These are phyloP conservation scores for Diospyros kaki DNA, from an alignment of 148 eudicot species.

Conservation along the genomic window DNA sequence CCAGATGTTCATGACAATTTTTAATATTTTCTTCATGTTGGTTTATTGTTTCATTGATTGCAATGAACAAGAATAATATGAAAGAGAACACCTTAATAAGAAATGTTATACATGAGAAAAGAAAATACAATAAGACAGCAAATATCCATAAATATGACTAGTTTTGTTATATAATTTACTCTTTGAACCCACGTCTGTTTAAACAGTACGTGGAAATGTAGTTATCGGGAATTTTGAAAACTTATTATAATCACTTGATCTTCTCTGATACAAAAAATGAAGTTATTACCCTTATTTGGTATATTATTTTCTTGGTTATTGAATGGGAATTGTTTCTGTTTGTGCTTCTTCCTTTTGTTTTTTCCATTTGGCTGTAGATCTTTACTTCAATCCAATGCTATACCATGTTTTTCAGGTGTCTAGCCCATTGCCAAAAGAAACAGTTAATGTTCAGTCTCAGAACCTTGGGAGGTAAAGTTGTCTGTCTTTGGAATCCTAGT, in stretches of 20 bases:
- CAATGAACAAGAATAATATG: too few relatives aligned
- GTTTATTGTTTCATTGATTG: constrained; percentile 2
- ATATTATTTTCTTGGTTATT: not conserved
- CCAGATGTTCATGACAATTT: not conserved
- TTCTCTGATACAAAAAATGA: not conserved
- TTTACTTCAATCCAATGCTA: constrained; percentile 8
- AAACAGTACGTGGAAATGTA: not conserved
- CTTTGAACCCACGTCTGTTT: not conserved
- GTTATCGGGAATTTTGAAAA: not conserved
- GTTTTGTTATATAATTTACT: not conserved
- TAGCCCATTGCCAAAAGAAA: constrained; percentile 58
- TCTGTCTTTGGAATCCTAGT: not conserved
- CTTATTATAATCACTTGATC: not conserved
- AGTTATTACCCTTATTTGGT: not conserved
- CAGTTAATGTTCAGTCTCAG: constrained; percentile 38
- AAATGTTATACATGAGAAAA: too few relatives aligned
- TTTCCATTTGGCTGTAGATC: not conserved
- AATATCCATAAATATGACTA: too few relatives aligned
- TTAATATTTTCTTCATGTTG: not conserved
- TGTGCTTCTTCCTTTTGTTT: not conserved
- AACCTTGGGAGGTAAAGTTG: constrained; percentile 51
- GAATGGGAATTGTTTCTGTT: not conserved
- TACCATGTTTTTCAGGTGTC: constrained; percentile 44
- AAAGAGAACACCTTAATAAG: too few relatives aligned
- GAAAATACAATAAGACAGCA: too few relatives aligned